Evolutionary conservation across 2,329 filamentous ascomycete genomes (phyloP), one percentile per base, ranked within the genome.

Genomic region (Fusarium sp.): DNA sequence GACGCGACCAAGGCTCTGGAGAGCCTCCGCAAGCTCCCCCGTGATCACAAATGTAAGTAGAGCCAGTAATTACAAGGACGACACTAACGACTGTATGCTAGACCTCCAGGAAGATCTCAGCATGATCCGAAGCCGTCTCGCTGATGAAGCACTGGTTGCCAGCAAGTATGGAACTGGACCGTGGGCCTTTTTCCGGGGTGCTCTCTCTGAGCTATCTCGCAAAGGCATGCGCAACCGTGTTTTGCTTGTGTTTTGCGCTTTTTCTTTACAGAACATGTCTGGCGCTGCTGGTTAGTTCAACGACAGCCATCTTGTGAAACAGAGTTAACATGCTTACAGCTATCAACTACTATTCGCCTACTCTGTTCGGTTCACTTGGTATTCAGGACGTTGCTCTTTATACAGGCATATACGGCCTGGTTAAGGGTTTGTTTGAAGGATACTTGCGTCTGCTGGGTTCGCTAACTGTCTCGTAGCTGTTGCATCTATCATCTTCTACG

Each of bases 351-450:
- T 77, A 80, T 65, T 76, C 76, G 0, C 77, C 77, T 2, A 77
- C 75, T 10, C 69, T 80, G 6, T 80, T 80, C 35, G 70, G 71
- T 5, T 79, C 77, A 0, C 73, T 84, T 0, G 82, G 82, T 1
- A 79, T 84, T 25, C 76, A 73, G 6, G 76, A 79, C 29, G 74
- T 77, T 9, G 69, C 76, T 7, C 76, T 84, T 26, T 81, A 80
- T 6, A 84, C 82, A 0, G 82, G 82, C 3, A 80, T 84, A 52
- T 84, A 83, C 58, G 82, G 82, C 4, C 75, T 80, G 5, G 76
- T 79, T 31, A 79, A 80, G 65, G 68, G 68, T 69, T 43, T 35
- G 61, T 29, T 24, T 19, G 1, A 25, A n/a, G 2, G 2, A 7
- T 5, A 7, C 1, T 7, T 29, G 1, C 5, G 4, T 13, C 4